Conservation (phyloP, 345 rosid genomes). For the Cardiospermum halicacabum region DNA sequence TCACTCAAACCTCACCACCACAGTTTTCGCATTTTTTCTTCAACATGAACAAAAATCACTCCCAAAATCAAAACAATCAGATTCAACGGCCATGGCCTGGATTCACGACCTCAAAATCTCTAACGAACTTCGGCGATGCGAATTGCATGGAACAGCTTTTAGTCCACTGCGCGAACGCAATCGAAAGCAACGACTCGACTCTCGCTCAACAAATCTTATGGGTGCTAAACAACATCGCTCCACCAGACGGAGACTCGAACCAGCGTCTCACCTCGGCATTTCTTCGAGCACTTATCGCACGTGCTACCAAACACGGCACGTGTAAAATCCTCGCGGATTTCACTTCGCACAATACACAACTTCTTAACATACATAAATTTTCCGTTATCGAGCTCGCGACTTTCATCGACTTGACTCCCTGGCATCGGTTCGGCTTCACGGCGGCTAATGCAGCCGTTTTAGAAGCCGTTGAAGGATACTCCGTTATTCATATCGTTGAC, state of each 20-base stretch:
- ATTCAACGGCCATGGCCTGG: slow-evolving; percentile 82
- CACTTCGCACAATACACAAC: no score
- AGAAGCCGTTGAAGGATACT: slow-evolving; percentile 70
- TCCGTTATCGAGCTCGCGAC: slow-evolving; percentile 73
- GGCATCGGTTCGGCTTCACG: slow-evolving; percentile 94
- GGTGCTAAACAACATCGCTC: slow-evolving; percentile 86
- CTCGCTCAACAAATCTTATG: slow-evolving; percentile 85
- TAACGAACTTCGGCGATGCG: slow-evolving; percentile 58
- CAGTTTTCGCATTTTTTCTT: slow-evolving; percentile 19
- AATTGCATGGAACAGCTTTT: slow-evolving; percentile 87
- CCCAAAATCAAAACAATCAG: slow-evolving; percentile 38
- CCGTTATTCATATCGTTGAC: slow-evolving; percentile 76
- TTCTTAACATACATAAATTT: slow-evolving; percentile 53
- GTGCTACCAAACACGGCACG: slow-evolving; percentile 62
- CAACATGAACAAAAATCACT: slow-evolving; percentile 45
- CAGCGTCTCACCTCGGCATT: slow-evolving; percentile 69
- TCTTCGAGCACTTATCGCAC: slow-evolving; percentile 73
- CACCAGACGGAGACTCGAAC: slow-evolving; percentile 80
- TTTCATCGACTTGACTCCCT: slow-evolving; percentile 88
- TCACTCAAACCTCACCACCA: slow-evolving; percentile 51
- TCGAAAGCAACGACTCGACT: slow-evolving; percentile 74
- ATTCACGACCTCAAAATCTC: slow-evolving; percentile 47
- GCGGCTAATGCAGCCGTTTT: slow-evolving; percentile 76
- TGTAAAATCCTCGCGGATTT: slow-evolving; percentile 56
- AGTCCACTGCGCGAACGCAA: slow-evolving; percentile 85